These are phyloP conservation scores for Pythium chondricola DNA, from an alignment of 352 stramenopile genomes.

Conservation along the genomic window DNA sequence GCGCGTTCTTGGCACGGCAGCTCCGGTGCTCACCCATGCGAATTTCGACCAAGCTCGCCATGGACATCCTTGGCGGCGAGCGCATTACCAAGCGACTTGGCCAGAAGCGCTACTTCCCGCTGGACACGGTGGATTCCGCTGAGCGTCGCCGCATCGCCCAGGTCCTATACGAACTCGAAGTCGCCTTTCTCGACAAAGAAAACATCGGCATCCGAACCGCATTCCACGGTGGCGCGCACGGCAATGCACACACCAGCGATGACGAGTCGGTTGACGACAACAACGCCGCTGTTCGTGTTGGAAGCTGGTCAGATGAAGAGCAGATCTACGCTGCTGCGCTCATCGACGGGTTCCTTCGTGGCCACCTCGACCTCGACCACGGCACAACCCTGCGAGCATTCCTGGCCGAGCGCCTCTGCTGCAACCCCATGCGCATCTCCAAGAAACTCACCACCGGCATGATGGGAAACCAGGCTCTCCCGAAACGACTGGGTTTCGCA, in stretches of 20 bases:
- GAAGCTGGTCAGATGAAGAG: conserved; percentile 33
- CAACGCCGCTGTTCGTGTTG: conserved; percentile 11
- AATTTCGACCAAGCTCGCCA: conserved; percentile 30
- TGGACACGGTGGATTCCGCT: background rate
- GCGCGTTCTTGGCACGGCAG: conserved; percentile 24
- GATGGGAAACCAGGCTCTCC: conserved; percentile 16
- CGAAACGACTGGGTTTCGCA: conserved; percentile 21
- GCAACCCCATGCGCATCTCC: conserved; percentile 92
- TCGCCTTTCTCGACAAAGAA: conserved; percentile 17
- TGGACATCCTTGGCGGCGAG: conserved; percentile 17
- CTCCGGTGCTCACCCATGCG: conserved; percentile 28
- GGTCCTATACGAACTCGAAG: conserved; percentile 11
- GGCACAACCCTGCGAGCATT: conserved; percentile 85
- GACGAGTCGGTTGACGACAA: conserved; percentile 3
- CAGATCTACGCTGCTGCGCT: conserved; percentile 72
- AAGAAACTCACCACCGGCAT: conserved; percentile 84
- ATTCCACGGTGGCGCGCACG: background rate
- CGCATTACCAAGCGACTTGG: conserved; percentile 24
- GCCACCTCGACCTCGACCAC: conserved; percentile 71
- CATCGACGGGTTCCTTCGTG: conserved; percentile 85
- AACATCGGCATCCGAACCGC: conserved; percentile 5
- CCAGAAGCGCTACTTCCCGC: conserved; percentile 25
- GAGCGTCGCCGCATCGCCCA: conserved; percentile 8
- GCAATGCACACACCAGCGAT: conserved; percentile 1
- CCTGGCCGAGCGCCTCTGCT: conserved; percentile 86